Evolutionary conservation across 78 protist genomes (phyloP), one percentile per base, ranked within the genome.

Genomic region (Chrysochromulina tobinii): DNA sequence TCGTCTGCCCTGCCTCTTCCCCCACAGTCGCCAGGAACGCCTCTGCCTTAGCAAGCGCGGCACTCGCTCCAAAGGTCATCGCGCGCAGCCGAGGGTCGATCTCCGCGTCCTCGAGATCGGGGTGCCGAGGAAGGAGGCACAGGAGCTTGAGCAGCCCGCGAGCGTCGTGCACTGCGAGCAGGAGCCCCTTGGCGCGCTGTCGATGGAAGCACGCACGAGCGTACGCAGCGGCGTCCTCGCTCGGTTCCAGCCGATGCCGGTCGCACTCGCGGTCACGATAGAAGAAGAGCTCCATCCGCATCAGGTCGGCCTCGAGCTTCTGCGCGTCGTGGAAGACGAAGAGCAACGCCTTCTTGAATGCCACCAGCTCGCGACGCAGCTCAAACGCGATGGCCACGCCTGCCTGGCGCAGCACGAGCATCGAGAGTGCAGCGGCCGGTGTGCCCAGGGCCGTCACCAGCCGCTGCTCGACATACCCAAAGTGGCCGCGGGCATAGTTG

Each of bases 291-390:
- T 1, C 9, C 61, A 25, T 59, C 25, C 17, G 57, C 27, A 6
- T 5, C 50, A 79, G 86, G 48, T 6, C 0, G 14, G 0, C 1
- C 61, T 79, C 86, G 38, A 38, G 25, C 20, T 2, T 38, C 61
- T 1, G 54, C 27, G 21, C 25, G 18, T 11, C n/a, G 38, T 79
- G 86, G 66, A 79, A 50, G 20, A 79, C 61, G 61, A 2, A 3
- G 27, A 79, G 86, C 27, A 5, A 54, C 50, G n/a, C 61, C 86
- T 79, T 79, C 18, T 79, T 79, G 86, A 53, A 54, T 14, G 11
- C 54, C 14, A 79, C 61, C 53, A 79, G 61, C 86, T 79, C 86
- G 38, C 86, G 86, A 27, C 86, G 86, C 48, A 79, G 11, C 86
- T 11, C 57, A 11, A 54, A 79, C 27, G 86, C 86, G 61, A 3